Base-by-base conservation (phyloP, 257 asterid species). In the Rhazya stricta region DNA sequence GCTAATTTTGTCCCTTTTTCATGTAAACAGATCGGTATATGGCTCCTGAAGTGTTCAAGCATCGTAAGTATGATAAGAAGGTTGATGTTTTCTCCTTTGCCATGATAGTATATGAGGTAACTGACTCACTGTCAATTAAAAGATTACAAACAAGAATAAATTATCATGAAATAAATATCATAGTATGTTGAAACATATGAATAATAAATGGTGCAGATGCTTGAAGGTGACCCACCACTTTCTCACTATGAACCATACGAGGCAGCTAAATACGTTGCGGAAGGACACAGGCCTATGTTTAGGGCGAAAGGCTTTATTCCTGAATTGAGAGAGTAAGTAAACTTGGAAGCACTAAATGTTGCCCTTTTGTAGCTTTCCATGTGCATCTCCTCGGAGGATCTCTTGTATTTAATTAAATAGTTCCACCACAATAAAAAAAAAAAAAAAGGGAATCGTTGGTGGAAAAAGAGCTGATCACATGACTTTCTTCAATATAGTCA, bases 21-120 rank as follows among this genome's bases (percentile, higher is more conserved):
- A 72, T 73, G 56, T 74, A 76, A 76, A 48, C 67, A 95, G 99
- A 95, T 77, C 94, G 99, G 51, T 95, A 95, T 73, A 95, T 95
- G 99, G 99, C 99, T 53, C 99, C 99, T 62, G 99, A 95, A 85
- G 99, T 95, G 71, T 95, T 95, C 93, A 95, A 85, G 89, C 98
- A 92, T 85, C 83, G 93, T 77, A 92, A 88, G 82, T 95, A 95
- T 87, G 99, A 95, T 77, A 91, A 92, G 87, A 95, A 95, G 83
- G 98, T 95, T 21, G 99, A 95, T 51, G 98, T 95, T 53, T 95
- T 87, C 91, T 95, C 99, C 74, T 95, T 95, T 73, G 98, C 97
- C 6, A 95, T 95, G 98, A 95, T 95, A 81, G 45, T 95, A 75
- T 95, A 86, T 34, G 99, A 95, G 99, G 99, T 91, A 92, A 71